Evolutionary conservation across 2,329 filamentous ascomycete genomes (phyloP), one percentile per base, ranked within the genome.

Genomic region (Davidsoniella eucalypti): DNA sequence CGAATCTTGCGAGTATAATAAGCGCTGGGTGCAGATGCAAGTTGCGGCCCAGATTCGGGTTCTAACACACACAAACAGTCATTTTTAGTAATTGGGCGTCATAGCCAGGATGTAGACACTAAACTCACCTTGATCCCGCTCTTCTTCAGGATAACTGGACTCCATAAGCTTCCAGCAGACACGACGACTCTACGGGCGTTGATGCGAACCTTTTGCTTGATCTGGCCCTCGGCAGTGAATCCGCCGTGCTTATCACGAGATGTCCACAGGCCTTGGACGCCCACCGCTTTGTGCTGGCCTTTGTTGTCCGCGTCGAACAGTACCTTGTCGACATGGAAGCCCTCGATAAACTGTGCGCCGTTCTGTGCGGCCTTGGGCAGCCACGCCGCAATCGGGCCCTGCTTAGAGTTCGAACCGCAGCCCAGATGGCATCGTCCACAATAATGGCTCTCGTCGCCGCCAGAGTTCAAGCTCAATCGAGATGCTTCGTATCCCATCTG

Each of bases 261-360:
- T 6, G 33, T 50, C 48, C 9, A 72, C 73, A 45, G 73, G 67
- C 84, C 52, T 84, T 74, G 1, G 82, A 82, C 2, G 72, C 77
- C 88, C 87, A 94, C 5, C 68, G 69, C 2, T 87, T 88, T 52
- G 76, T 66, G 1, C 1, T 60, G 60, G 7, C 59, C 62, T 3
- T 60, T 60, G 2, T 12, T n/a, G 39, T 60, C 60, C 12, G 72
- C 67, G 18, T 79, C 75, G 61, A 94, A 94, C 0, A 84, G 56
- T 14, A 95, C 69, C 53, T 73, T 73, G 10, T 84, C 75, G 0
- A 80, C 84, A 17, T 78, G 65, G 58, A 92, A 86, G 0, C 87
- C 87, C 67, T 95, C 87, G 52, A 93, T 75, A 60, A 94, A 94
- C 55, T 74, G 69, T 1, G 87, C 84, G 0, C 87, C 87, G 0